Base-by-base conservation (phyloP, 1,284 basidiomycete species). In the Papiliotrema fonsecae region DNA sequence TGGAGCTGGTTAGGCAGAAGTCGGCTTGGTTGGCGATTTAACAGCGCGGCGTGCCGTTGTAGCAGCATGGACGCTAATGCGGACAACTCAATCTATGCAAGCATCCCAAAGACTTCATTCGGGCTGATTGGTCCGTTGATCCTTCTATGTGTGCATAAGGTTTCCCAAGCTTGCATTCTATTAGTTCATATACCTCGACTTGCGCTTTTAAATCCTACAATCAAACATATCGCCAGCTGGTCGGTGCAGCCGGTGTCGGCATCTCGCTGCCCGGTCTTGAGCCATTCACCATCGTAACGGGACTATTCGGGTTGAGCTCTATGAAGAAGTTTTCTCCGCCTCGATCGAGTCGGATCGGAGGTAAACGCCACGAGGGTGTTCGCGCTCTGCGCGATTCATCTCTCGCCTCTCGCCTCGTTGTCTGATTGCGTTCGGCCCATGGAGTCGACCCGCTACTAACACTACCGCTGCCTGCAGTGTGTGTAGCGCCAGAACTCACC, bases 1-100 rank as follows among this genome's bases (percentile, higher is more conserved):
- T 80, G 3, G 78, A 82, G 3, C 69, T 88, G 13, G 87, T 68
- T 9, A 65, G 60, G 45, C 46, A 57, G 44, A 50, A 51, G 18
- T 67, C 67, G 1, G 60, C 54, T 40, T 73, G 71, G 71, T 52
- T 73, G 32, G 63, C 68, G 1, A 64, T 73, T 5, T 68, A 49
- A 56, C n/a, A n/a, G n/a, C n/a, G n/a, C n/a, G n/a, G 22, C 13
- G 18, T 11, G 35, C 16, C 7, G 21, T 10, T 7, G 21, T 19
- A 36, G 35, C n/a, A 19, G 6, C 16, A 7, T 36, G 16, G 30
- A 32, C 30, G 30, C 9, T 32, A 32, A 32, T 32, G 30, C n/a
- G 30, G 30, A n/a, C n/a, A n/a, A n/a, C n/a, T n/a, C n/a, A n/a
- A n/a, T n/a, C n/a, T n/a, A n/a, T n/a, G n/a, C n/a, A n/a, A n/a